Base-by-base conservation (phyloP, 371 early-diverging fungal species). In the Massospora cicadina region DNA sequence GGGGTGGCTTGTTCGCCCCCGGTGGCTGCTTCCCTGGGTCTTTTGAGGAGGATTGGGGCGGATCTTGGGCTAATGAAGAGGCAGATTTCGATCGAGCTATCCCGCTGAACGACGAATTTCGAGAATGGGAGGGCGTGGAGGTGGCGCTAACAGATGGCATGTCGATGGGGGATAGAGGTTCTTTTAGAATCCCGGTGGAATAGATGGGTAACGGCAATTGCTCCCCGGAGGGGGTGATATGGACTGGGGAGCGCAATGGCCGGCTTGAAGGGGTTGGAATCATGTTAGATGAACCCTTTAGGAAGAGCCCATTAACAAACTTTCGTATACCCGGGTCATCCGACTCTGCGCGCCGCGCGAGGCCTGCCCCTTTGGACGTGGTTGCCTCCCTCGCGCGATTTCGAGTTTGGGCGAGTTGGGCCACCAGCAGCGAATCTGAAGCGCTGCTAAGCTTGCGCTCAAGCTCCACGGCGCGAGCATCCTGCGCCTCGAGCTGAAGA, bases 131-230 rank as follows among this genome's bases (percentile, higher is more conserved):
- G 13, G 60, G 60, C 2, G 60, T 30, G 13, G 27, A 26, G 10
- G 43, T 10, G 17, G 43, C 43, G 17, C 43, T 43, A 17, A 59
- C 29, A 31, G 31, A 13, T n/a, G 60, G 31, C 29, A 59, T 27
- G 21, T 31, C 10, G 21, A 59, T 31, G 26, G 26, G 60, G 29
- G 60, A 26, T 2, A 59, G 29, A 59, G 60, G 60, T 26, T 59
- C 60, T 29, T 59, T 12, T 12, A 59, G 60, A 3, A 59, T 26
- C 2, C 60, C 60, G 2, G 60, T 59, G 29, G 60, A 29, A 59
- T 59, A 59, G 60, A 59, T 59, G 2, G 60, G 60, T 1, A 59
- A n/a, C 1, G 60, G 60, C 31, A 31, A 26, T 59, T 59, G 60
- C 29, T 59, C 29, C 2, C 60, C 60, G 21, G 60, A 29, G 26